A percentile compares a stretch with the other conserved stretches of the same genome.
These are phyloP conservation scores for Ogataea nitratoaversa DNA, from an alignment of 805 yeast genomes.

Conservation along the genomic window DNA sequence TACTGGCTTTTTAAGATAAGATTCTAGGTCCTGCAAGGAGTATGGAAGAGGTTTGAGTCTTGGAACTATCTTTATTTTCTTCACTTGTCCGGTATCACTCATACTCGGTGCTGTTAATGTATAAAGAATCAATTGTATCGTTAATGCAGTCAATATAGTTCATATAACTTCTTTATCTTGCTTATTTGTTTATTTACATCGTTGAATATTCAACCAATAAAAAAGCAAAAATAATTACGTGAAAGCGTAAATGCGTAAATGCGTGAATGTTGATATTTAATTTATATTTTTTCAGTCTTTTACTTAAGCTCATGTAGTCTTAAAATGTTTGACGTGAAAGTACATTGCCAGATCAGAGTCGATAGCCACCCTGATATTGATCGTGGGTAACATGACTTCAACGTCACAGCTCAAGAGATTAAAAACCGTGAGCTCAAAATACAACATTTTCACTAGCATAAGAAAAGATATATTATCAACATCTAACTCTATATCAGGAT, in stretches of 20 bases:
- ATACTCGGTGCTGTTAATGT: not conserved
- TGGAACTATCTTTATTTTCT: slow-evolving; percentile 20
- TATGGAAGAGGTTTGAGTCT: slow-evolving; percentile 34
- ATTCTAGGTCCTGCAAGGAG: slow-evolving; percentile 25
- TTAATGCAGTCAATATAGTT: too few relatives aligned
- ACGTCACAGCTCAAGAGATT: not conserved
- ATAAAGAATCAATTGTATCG: too few relatives aligned
- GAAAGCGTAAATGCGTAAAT: not conserved
- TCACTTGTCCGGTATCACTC: not conserved
- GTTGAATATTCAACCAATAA: too few relatives aligned
- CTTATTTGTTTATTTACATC: too few relatives aligned
- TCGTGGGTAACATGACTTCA: slow-evolving; percentile 4
- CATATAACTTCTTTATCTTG: too few relatives aligned
- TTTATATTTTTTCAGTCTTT: too few relatives aligned
- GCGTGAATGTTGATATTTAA: too few relatives aligned
- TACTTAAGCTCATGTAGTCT: too few relatives aligned
- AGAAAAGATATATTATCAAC: slow-evolving; percentile 11
- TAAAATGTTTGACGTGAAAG: too few relatives aligned
- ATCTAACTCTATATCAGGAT: slow-evolving; percentile 8
- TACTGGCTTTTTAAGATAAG: slow-evolving; percentile 18
- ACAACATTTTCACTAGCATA: slow-evolving; percentile 39
- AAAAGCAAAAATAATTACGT: too few relatives aligned
- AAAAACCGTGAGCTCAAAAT: slow-evolving; percentile 17
- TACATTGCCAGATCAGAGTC: too few relatives aligned
- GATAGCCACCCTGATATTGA: too few relatives aligned